Percentiles rank a stretch among this genome's conserved stretches.
These are phyloP conservation scores for Gossypium bickii DNA, from an alignment of 345 rosid species.

Conservation along the genomic window DNA sequence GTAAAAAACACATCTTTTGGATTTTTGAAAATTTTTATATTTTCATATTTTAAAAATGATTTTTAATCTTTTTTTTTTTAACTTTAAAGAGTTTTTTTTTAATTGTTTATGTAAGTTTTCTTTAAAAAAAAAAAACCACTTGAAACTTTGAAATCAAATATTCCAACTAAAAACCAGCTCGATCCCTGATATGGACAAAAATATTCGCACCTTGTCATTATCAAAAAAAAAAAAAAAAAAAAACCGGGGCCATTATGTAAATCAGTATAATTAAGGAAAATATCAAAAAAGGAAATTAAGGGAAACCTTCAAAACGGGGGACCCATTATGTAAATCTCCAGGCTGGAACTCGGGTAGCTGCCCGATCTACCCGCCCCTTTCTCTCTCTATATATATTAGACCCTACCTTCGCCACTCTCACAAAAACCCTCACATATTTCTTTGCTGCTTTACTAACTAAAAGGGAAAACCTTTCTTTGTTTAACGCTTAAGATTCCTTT, in stretches of 20 bases:
- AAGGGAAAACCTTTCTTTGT: background rate
- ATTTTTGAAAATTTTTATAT: no score
- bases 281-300: no score
- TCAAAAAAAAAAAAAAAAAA: background rate
- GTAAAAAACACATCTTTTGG: no score
- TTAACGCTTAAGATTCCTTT: background rate
- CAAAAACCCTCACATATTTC: background rate
- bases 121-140: no score
- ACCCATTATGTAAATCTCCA: background rate
- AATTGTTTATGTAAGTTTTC: no score
- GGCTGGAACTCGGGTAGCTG: constrained; percentile 19
- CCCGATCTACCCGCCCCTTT: background rate
- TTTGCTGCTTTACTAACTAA: background rate
- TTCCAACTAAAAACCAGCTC: no score
- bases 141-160: no score
- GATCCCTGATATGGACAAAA: no score
- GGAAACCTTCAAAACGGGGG: background rate
- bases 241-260: background rate
- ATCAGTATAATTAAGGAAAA: background rate
- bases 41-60: no score
- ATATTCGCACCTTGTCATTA: background rate
- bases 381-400: background rate
- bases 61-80: no score
- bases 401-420: background rate
- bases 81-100: no score